phyloP scores from a whole-genome alignment of 768 basidiomycete genomes.

The Phanerochaete sordida region DNA sequence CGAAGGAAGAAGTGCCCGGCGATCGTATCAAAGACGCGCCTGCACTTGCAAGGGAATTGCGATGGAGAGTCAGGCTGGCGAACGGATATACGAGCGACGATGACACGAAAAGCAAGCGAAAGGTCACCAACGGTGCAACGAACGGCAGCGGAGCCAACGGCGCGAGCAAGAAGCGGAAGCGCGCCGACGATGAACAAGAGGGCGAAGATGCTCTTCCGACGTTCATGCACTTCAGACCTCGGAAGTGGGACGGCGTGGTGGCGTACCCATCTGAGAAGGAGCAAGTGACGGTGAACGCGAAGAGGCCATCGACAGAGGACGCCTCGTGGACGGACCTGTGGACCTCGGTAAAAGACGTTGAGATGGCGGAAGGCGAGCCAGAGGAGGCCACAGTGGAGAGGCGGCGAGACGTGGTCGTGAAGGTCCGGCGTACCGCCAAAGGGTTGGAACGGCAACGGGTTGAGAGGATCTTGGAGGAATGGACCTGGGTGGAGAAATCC shows the following conservation, averaged over 20 bases:
- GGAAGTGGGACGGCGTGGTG: conserved; percentile 55
- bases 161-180: conserved; percentile 27
- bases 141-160: conserved; percentile 11
- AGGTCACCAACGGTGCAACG: conserved; percentile 25
- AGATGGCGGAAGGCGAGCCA: conserved; percentile 12
- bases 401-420: conserved; percentile 48
- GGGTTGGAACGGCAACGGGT: conserved; percentile 71
- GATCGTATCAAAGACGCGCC: conserved; percentile 83
- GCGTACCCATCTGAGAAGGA: conserved; percentile 41
- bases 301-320: conserved; percentile 33
- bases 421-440: conserved; percentile 50
- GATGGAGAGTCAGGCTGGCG: conserved; percentile 74
- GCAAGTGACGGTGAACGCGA: conserved; percentile 34
- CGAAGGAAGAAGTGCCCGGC: conserved; percentile 74
- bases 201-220: conserved; percentile 12
- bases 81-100: conserved; percentile 66
- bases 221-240: conserved; percentile 70
- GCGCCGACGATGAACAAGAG: conserved; percentile 16
- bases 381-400: conserved; percentile 39
- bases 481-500: conserved; percentile 45
- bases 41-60: conserved; percentile 76
- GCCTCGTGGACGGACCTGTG: conserved; percentile 40
- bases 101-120: conserved; percentile 38
- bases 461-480: conserved; percentile 64
- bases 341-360: conserved; percentile 22